A percentile compares a stretch with the other conserved stretches of the same genome.
Evolutionary conservation across 352 stramenopile genomes (phyloP).

Genomic region (Plasmopara muralis): DNA sequence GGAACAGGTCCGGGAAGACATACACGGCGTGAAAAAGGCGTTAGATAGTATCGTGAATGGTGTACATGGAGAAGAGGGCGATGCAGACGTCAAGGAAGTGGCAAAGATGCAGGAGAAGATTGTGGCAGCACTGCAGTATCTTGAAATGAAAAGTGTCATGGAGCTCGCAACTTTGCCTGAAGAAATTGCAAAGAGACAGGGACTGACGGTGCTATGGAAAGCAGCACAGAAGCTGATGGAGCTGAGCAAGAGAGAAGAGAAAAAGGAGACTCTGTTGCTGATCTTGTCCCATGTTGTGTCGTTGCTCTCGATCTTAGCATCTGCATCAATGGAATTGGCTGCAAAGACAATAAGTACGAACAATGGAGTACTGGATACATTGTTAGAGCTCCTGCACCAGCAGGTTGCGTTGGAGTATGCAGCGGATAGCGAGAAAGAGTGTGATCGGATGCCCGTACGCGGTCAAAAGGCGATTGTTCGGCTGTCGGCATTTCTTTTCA

Average conservation of each 20-base stretch:
- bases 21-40: conserved; percentile 74
- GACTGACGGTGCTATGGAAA: conserved; percentile 51
- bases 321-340: conserved; percentile 46
- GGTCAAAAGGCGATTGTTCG: conserved; percentile 63
- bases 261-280: conserved; percentile 14
- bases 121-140: conserved; percentile 60
- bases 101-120: conserved; percentile 32
- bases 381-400: conserved; percentile 41
- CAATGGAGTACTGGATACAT: conserved; percentile 9
- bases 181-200: conserved; percentile 49
- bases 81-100: conserved; percentile 15
- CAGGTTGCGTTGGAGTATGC: conserved; percentile 55
- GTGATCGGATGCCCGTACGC: conserved; percentile 25
- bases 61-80: conserved; percentile 14
- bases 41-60: conserved; percentile 45
- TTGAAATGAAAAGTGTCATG: conserved; percentile 68
- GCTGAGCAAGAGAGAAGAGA: conserved; percentile 12
- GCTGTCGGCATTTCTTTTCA: conserved; percentile 69
- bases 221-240: conserved; percentile 30
- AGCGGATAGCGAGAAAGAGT: conserved; percentile 2
- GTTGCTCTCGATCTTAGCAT: conserved; percentile 51
- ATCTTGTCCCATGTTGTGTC: conserved; percentile 44
- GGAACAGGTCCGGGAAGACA: conserved; percentile 59
- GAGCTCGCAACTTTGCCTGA: conserved; percentile 46
- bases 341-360: conserved; percentile 23